Evolutionary conservation across 495 filamentous ascomycete genomes (phyloP).

Genomic region (Penicillium cataractarum): DNA sequence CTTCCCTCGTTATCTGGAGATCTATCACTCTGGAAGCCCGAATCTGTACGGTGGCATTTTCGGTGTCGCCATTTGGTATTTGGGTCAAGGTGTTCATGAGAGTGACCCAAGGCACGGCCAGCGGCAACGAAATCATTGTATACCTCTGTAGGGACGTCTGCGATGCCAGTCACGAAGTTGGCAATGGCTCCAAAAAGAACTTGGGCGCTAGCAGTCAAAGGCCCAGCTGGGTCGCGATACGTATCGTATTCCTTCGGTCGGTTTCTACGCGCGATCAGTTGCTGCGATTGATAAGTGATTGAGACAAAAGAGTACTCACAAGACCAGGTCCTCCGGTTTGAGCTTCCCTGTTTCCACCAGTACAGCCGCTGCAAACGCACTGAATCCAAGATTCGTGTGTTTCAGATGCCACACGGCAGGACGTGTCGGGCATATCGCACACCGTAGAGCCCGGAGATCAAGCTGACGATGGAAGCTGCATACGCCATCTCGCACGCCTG

Average conservation of each 20-base stretch:
- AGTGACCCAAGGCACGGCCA: slow-evolving; percentile 57
- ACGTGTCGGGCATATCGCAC: slow-evolving; percentile 63
- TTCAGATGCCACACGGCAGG: slow-evolving; percentile 73
- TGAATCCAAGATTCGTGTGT: slow-evolving; percentile 63
- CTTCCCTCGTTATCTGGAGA: not conserved
- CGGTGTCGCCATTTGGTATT: slow-evolving; percentile 15
- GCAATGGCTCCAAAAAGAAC: slow-evolving; percentile 76
- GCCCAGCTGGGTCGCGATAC: slow-evolving; percentile 71
- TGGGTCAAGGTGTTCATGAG: slow-evolving; percentile 46
- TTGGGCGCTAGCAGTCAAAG: slow-evolving; percentile 70
- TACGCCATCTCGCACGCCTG: slow-evolving; percentile 64
- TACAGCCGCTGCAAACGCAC: slow-evolving; percentile 68
- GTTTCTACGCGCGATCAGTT: slow-evolving; percentile 47
- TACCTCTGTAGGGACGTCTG: slow-evolving; percentile 78
- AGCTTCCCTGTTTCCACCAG: slow-evolving; percentile 64
- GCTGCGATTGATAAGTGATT: not conserved
- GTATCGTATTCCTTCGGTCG: slow-evolving; percentile 71
- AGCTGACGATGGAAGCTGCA: slow-evolving; percentile 72
- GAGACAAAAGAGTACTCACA: slow-evolving; percentile 51
- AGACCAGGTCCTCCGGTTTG: slow-evolving; percentile 65
- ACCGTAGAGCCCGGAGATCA: slow-evolving; percentile 61
- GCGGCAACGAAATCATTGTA: slow-evolving; percentile 62
- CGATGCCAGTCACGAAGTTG: slow-evolving; percentile 77
- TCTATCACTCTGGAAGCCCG: slow-evolving; percentile 3
- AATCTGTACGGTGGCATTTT: slow-evolving; percentile 5